These are phyloP conservation scores for Baeospora myosura DNA, from an alignment of 1,284 basidiomycete species.

Conservation along the genomic window DNA sequence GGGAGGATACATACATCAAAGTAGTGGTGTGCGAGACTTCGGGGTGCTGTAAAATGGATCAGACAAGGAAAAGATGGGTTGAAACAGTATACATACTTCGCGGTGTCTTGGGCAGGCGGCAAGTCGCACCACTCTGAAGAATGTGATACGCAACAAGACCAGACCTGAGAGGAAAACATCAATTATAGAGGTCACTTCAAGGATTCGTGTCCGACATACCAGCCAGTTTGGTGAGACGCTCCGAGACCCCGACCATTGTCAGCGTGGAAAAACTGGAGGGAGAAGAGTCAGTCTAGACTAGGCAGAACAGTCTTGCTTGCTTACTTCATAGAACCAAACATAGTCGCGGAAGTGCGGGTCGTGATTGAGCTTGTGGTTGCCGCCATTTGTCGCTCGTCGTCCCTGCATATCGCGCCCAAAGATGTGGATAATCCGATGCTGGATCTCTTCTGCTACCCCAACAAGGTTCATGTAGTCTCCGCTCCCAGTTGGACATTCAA, in stretches of 20 bases:
- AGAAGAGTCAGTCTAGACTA: conserved; percentile 7
- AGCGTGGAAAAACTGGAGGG: conserved; percentile 85
- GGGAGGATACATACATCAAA: conserved; percentile 64
- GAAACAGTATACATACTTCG: conserved; percentile 50
- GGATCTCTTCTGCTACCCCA: conserved; percentile 91
- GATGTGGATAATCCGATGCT: conserved; percentile 95
- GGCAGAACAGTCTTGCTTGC: conserved; percentile 12
- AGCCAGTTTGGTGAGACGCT: conserved; percentile 96
- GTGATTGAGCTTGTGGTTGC: conserved; percentile 77
- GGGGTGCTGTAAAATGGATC: conserved; percentile 55
- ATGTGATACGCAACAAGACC: conserved; percentile 91
- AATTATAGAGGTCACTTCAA: conserved; percentile 4
- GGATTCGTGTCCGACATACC: conserved; percentile 40
- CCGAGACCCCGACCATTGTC: conserved; percentile 89
- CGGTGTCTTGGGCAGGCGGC: conserved; percentile 81
- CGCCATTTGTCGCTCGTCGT: conserved; percentile 85
- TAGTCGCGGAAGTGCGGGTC: conserved; percentile 98
- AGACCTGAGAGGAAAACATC: conserved; percentile 44
- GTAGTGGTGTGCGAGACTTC: conserved; percentile 85
- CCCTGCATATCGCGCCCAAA: conserved; percentile 88
- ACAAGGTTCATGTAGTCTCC: conserved; percentile 95
- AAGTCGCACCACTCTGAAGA: conserved; percentile 77
- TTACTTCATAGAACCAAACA: conserved; percentile 88
- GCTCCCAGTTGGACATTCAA: conserved; percentile 93
- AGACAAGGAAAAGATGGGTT: conserved; percentile 8